Base-by-base conservation (phyloP, 1,284 basidiomycete species). In the Apiotrichum veenhuisii region DNA sequence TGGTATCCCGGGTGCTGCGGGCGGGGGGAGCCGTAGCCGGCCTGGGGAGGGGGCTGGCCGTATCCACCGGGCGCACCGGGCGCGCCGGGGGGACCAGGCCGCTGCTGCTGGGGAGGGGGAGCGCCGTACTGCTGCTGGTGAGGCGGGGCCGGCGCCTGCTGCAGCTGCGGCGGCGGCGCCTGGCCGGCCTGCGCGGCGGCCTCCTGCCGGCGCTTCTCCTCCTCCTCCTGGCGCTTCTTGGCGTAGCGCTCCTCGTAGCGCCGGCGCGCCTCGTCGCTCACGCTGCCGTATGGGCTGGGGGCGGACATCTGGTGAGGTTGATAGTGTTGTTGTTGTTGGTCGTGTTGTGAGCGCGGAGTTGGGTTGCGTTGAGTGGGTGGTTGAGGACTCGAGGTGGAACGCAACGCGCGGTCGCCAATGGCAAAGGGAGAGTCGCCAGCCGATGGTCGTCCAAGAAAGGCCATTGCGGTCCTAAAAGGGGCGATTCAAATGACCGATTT, bases 371-470 rank as follows among this genome's bases (percentile, higher is more conserved):
- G 70, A 18, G 57, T 46, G 3, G 73, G 73, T 8, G 71, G 69
- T 58, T 71, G 67, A 27, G 73, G 73, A 10, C 64, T 64, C 0
- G 70, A 70, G 4, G 67, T 71, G 57, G 76, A 74, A 41, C 70
- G 63, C 64, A 74, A 64, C 10, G 75, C 76, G 27, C 70, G 65
- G 51, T 75, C 69, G 22, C 71, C 76, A 48, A 76, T 77, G n/a
- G 76, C 75, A 52, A 77, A 76, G 15, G 76, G 76, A 4, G 73
- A 75, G 48, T 74, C 71, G 30, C 72, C 74, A 3, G 67, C 68
- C 10, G 76, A 76, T 20, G 76, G 76, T 42, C 76, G 62, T 26
- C 74, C 75, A 22, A 77, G 68, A 50, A 64, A 73, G 52, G 67
- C 58, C 70, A 69, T 67, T 33, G 25, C 17, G 10, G 7, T 7